Conservation (phyloP, 768 basidiomycete species). For the Trametes cubensis region DNA sequence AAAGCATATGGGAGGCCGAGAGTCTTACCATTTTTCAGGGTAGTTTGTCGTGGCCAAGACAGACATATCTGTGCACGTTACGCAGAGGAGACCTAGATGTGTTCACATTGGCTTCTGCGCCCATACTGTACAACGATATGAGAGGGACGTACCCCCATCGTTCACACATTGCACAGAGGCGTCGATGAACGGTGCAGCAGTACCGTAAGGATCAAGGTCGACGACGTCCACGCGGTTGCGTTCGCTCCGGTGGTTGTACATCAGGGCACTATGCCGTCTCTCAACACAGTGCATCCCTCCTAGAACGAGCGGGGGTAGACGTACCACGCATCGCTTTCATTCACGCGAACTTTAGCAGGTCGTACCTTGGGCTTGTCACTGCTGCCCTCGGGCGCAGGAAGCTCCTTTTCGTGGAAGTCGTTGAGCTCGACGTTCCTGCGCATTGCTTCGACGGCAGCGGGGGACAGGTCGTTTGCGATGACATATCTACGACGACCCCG, state of each 20-base stretch:
- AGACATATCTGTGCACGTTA: slow-evolving; percentile 95
- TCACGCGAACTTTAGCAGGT: slow-evolving; percentile 70
- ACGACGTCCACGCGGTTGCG: slow-evolving; percentile 83
- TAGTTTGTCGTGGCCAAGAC: slow-evolving; percentile 94
- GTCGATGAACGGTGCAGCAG: slow-evolving; percentile 96
- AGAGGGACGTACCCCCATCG: slow-evolving; percentile 69
- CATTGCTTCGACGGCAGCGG: slow-evolving; percentile 84
- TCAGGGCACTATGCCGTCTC: slow-evolving; percentile 60
- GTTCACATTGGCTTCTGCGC: not conserved
- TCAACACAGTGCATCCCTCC: not conserved
- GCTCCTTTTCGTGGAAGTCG: slow-evolving; percentile 50
- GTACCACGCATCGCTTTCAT: slow-evolving; percentile 94
- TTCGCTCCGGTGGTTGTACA: slow-evolving; percentile 86
- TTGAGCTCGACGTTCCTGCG: slow-evolving; percentile 83
- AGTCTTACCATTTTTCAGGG: slow-evolving; percentile 88
- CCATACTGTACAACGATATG: not conserved
- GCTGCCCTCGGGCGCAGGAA: slow-evolving; percentile 10
- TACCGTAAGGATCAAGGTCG: slow-evolving; percentile 98
- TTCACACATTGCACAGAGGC: slow-evolving; percentile 86
- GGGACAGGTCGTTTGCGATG: slow-evolving; percentile 91
- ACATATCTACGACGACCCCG: slow-evolving; percentile 60
- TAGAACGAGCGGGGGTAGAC: not conserved
- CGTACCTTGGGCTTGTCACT: slow-evolving; percentile 11
- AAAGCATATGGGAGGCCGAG: not conserved
- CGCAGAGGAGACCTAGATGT: slow-evolving; percentile 76